Evolutionary conservation across 768 basidiomycete species (phyloP), one percentile per base, ranked within the genome.

Genomic region (Mycena venus): DNA sequence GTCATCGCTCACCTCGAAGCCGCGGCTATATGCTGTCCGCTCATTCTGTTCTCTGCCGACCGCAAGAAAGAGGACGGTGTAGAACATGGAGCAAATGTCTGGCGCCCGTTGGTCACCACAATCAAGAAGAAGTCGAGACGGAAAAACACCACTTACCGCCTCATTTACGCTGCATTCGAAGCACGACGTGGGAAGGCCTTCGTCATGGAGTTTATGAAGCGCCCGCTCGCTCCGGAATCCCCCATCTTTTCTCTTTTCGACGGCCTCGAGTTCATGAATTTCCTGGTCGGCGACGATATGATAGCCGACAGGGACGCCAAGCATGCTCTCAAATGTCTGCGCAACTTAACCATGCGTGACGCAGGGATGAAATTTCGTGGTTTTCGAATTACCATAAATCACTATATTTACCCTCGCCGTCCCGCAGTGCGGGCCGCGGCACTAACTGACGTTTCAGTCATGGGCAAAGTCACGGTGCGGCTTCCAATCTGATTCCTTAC

Each of bases 151-250:
- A 44, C 42, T 17, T 42, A 31, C 62, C 49, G 51, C 49, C 32
- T 66, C 36, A 7, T 66, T 15, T 66, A 32, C 23, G n/a, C n/a
- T n/a, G n/a, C n/a, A n/a, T n/a, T n/a, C n/a, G n/a, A n/a, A n/a
- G n/a, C n/a, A n/a, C n/a, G n/a, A n/a, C n/a, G n/a, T n/a, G n/a
- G 42, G 17, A 47, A 64, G 23, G 64, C 64, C 17, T 66, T 66
- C 9, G 32, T 55, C 11, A 66, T 66, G 64, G 64, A 66, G 64
- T 66, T 29, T 44, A 66, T 66, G 64, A 36, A 66, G 12, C 64
- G 47, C 23, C 32, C 47, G 42, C 47, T 66, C 10, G 32, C 47
- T 15, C 31, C 31, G n/a, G 47, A 36, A 38, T 66, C 64, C 19
- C 64, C 64, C 9, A 66, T 66, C 17, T 55, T 34, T 23, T 32